phyloP scores from a whole-genome alignment of 75 land plant species.

The Pinus albicaulis region DNA sequence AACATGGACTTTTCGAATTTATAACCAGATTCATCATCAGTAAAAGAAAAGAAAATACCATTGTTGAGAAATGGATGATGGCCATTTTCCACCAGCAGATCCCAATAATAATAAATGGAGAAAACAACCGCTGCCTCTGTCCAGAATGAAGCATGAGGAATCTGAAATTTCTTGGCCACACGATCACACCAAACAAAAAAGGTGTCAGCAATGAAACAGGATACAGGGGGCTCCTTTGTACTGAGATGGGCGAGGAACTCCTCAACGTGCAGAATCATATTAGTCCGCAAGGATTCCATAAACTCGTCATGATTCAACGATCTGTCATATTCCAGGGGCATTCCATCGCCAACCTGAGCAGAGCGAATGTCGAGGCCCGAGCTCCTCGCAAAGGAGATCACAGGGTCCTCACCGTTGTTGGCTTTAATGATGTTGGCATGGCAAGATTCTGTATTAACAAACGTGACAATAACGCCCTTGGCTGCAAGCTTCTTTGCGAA shows the following conservation, averaged over 20 bases:
- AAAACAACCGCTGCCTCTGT: constrained; percentile 38
- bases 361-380: constrained; percentile 36
- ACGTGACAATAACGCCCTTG: constrained; percentile 21
- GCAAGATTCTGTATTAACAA: constrained; percentile 3
- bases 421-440: neutral
- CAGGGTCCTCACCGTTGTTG: neutral
- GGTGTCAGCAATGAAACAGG: constrained; percentile 37
- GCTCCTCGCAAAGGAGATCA: constrained; percentile 11
- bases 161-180: constrained; percentile 25
- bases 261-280: constrained; percentile 28
- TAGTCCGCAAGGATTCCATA: constrained; percentile 14
- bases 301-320: constrained; percentile 33
- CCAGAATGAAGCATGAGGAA: constrained; percentile 43
- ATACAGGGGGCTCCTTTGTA: constrained; percentile 5
- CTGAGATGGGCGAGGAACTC: constrained; percentile 18
- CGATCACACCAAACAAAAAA: constrained; percentile 30
- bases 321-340: constrained; percentile 33
- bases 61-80: constrained; percentile 21
- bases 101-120: constrained; percentile 31
- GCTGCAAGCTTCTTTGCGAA: constrained; percentile 16
- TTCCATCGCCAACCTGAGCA: constrained; percentile 30
- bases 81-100: constrained; percentile 24
- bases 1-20: too few species aligned
- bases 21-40: too few species aligned
- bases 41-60: neutral